These are phyloP conservation scores for Coemansia brasiliensis DNA, from an alignment of 192 early-diverging fungal genomes.

Conservation along the genomic window DNA sequence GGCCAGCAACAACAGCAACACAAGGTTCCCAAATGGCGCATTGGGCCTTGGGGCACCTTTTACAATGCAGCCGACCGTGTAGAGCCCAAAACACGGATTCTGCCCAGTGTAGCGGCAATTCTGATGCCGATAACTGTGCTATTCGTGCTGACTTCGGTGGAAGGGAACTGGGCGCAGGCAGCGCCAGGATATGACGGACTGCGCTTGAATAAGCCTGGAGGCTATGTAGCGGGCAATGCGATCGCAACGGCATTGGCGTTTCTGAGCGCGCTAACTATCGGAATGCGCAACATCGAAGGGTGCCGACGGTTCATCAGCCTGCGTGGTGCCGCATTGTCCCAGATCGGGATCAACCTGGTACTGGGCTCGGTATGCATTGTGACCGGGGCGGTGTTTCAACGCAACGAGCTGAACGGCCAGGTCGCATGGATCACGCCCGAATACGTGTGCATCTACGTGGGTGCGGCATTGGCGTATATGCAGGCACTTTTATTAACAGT, in stretches of 20 bases:
- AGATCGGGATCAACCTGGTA: slow-evolving; percentile 35
- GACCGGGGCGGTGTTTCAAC: slow-evolving; percentile 43
- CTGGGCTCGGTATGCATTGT: slow-evolving; percentile 42
- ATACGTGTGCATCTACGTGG: slow-evolving; percentile 48
- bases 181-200: slow-evolving; percentile 29
- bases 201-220: slow-evolving; percentile 32
- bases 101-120: slow-evolving; percentile 42
- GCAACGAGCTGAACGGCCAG: slow-evolving; percentile 34
- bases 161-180: slow-evolving; percentile 47
- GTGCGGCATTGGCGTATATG: slow-evolving; percentile 36
- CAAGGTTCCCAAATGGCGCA: neutral
- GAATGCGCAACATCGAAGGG: slow-evolving; percentile 21
- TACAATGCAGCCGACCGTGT: slow-evolving; percentile 32
- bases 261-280: slow-evolving; percentile 41
- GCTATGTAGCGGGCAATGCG: slow-evolving; percentile 48
- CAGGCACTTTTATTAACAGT: slow-evolving; percentile 32
- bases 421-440: slow-evolving; percentile 50
- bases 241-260: slow-evolving; percentile 49
- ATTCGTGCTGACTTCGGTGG: slow-evolving; percentile 52
- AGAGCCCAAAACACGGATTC: slow-evolving; percentile 33
- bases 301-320: slow-evolving; percentile 33
- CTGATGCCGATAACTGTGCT: slow-evolving; percentile 42
- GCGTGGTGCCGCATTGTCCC: slow-evolving; percentile 18
- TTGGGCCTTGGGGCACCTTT: slow-evolving; percentile 38
- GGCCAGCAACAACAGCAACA: slow-evolving; percentile 27